Base-by-base conservation (phyloP, 176 grass and related monocot genomes). In the Zoysia pacifica region DNA sequence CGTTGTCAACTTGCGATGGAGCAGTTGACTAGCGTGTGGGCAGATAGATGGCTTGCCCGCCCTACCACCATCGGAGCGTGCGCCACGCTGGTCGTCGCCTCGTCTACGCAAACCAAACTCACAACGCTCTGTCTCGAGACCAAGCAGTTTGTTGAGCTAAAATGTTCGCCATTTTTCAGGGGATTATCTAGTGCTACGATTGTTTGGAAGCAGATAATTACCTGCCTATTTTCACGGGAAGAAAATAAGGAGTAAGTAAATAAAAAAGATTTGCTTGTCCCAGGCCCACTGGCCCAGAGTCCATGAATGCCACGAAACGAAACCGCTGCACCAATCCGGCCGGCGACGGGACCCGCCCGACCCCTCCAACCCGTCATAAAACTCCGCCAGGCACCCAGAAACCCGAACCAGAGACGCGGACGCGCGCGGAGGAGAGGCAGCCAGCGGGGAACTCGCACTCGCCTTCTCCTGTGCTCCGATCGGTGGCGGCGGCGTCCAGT, bases 251-350 rank as follows among this genome's bases (percentile, higher is more conserved):
- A 53, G 5, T 13, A 18, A 5, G 28, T 28, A 28, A 28, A 28
- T 28, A 28, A n/a, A 51, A 41, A 51, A 41, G 47, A 52, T 78
- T 78, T 67, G 6, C 18, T 11, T 42, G 10, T 2, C 20, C 7
- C 0, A 0, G 48, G 48, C 76, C 76, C 74, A 76, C 16, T 37
- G 14, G 14, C 37, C 28, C 28, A 40, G 35, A 42, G 48, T 14
- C 62, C 65, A 69, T 69, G 1, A 46, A 59, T 59, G 65, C 51
- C 66, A 73, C 55, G 81, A 14, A 40, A 67, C 79, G 19, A 68
- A 80, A 84, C 76, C 18, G 70, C 65, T 84, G 40, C 81, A 76
- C 71, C 74, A 82, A 87, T 74, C 61, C 55, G 14, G 72, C 44
- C 52, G 5, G 79, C 18, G 16, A 35, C 58, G 19, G 3, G 8